phyloP scores from a whole-genome alignment of 2,329 filamentous ascomycete species.

The Penicillium expansum region DNA sequence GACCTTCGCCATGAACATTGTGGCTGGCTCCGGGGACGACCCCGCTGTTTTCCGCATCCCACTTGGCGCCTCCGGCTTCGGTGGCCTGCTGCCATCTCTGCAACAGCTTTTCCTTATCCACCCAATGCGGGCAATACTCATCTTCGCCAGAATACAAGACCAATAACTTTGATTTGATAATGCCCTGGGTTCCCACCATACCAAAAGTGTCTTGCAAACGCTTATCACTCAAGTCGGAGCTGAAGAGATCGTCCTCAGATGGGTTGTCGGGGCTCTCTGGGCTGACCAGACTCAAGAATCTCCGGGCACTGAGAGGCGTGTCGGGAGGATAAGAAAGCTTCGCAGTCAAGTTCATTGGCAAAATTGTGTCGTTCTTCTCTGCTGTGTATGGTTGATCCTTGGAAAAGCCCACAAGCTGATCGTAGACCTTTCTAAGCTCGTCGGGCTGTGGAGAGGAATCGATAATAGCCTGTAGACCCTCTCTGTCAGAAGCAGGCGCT shows the following conservation, averaged over 20 bases:
- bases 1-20: conserved; percentile 49
- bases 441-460: conserved; percentile 15
- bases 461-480: conserved; percentile 51
- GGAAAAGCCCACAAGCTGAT: conserved; percentile 36
- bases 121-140: conserved; percentile 44
- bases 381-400: conserved; percentile 26
- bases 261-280: conserved; percentile 53
- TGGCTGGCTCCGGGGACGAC: conserved; percentile 51
- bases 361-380: conserved; percentile 27
- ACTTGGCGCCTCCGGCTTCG: conserved; percentile 40
- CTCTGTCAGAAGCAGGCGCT: conserved; percentile 74
- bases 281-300: conserved; percentile 58
- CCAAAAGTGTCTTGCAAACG: conserved; percentile 65
- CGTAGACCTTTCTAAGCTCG: conserved; percentile 29
- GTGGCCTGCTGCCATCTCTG: conserved; percentile 44
- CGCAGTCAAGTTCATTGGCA: conserved; percentile 36
- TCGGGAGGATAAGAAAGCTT: conserved; percentile 31
- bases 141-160: conserved; percentile 49
- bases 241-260: conserved; percentile 84
- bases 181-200: conserved; percentile 36
- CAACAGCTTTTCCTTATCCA: conserved; percentile 47
- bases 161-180: conserved; percentile 42
- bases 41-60: conserved; percentile 51
- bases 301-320: conserved; percentile 53
- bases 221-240: conserved; percentile 66